Evolutionary conservation across 2,329 filamentous ascomycete species (phyloP).

Genomic region (Pyrenophora tritici-repentis): DNA sequence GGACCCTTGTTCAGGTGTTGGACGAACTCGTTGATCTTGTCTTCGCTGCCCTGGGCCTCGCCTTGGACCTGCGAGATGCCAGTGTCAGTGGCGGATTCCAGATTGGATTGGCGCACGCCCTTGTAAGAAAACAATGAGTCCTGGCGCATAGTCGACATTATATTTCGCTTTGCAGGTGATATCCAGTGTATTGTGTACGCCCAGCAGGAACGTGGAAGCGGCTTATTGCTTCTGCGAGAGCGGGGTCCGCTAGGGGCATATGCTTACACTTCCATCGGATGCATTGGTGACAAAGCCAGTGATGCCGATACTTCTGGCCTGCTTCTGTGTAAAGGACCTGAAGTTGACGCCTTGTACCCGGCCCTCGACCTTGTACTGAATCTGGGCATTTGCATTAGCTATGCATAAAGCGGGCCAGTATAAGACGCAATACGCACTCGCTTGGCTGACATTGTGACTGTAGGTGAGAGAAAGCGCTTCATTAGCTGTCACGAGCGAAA

Average conservation of each 20-base stretch:
- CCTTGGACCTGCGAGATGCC: constrained; percentile 72
- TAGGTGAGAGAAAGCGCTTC: constrained; percentile 33
- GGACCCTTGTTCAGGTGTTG: constrained; percentile 78
- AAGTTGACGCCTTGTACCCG: constrained; percentile 59
- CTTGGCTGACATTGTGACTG: constrained; percentile 42
- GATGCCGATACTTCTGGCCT: constrained; percentile 51
- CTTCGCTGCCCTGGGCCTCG: constrained; percentile 78
- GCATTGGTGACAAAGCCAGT: constrained; percentile 55
- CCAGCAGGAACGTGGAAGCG: too few relatives aligned
- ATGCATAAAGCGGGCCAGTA: constrained; percentile 6
- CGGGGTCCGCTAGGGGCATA: too few relatives aligned
- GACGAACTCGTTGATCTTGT: constrained; percentile 70
- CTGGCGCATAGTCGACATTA: too few relatives aligned
- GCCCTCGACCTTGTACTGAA: constrained; percentile 55
- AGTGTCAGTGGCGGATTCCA: constrained; percentile 4
- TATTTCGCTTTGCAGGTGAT: background rate
- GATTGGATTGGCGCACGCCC: too few relatives aligned
- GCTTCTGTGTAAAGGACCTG: constrained; percentile 52
- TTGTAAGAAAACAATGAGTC: too few relatives aligned
- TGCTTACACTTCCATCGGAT: constrained; percentile 51
- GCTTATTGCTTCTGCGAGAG: background rate
- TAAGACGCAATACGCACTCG: constrained; percentile 32
- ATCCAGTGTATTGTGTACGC: background rate
- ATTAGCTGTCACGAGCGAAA: constrained; percentile 9
- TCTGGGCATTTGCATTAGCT: constrained; percentile 42